Conservation (phyloP, 2,329 filamentous ascomycete genomes). For the Fusarium buharicum region DNA sequence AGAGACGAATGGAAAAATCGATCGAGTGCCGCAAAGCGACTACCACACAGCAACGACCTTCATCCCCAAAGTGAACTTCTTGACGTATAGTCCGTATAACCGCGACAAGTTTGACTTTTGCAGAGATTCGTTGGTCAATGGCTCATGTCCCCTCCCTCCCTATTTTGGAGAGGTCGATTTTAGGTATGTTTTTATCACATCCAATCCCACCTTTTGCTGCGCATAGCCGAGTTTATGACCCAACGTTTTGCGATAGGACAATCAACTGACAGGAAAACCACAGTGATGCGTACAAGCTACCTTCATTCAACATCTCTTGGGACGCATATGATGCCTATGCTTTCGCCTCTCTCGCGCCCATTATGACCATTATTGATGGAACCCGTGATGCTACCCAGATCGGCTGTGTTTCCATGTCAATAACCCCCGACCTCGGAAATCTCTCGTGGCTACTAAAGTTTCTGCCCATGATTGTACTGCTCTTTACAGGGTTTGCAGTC, state of each 20-base stretch:
- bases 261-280: conserved; percentile 16
- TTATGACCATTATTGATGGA: conserved; percentile 79
- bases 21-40: conserved; percentile 63
- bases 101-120: conserved; percentile 70
- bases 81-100: conserved; percentile 80
- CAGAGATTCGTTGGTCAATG: conserved; percentile 65
- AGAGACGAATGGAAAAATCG: conserved; percentile 79
- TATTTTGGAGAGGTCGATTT: conserved; percentile 64
- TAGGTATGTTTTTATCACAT: conserved; percentile 48
- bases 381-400: conserved; percentile 71
- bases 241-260: background rate
- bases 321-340: conserved; percentile 84
- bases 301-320: conserved; percentile 77
- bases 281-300: conserved; percentile 61
- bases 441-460: conserved; percentile 77
- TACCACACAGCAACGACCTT: conserved; percentile 77
- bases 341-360: conserved; percentile 83
- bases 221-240: background rate
- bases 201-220: background rate
- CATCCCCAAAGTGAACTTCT: conserved; percentile 74
- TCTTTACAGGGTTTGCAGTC: conserved; percentile 84
- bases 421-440: conserved; percentile 84
- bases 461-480: conserved; percentile 79
- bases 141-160: conserved; percentile 78
- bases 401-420: conserved; percentile 81